Evolutionary conservation across 1,139 yeast species (phyloP), one percentile per base, ranked within the genome.

Genomic region (Pichia sp.): DNA sequence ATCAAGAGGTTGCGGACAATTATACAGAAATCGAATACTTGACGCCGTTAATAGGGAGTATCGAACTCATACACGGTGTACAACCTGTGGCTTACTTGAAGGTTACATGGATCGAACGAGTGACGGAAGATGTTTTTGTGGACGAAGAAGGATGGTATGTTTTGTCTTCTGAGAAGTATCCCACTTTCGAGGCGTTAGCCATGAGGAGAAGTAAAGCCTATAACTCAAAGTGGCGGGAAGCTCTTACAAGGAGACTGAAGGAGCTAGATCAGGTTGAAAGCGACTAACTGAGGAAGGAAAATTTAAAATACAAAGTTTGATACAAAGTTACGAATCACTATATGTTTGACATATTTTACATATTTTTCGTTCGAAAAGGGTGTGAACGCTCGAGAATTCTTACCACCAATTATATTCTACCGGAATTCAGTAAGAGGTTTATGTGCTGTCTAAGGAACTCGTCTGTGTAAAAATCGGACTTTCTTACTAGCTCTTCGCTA

Each of bases 401-500:
- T 25, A 25, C 28, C 28, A 25, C 19, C 3, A 16, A 19, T 39
- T n/a, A 73, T 59, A 74, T 65, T 55, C 76, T 68, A 18, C 76
- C 77, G n/a, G 76, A 71, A 58, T 76, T 76, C 59, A 89, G 72
- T 61, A 90, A 75, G 50, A 89, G 73, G 59, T 87, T 90, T 51
- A 90, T 76, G 61, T 87, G 88, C 62, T 89, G 93, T 59, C 80
- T 79, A 52, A 90, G 74, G 62, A 87, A 72, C 55, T 87, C 88
- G 55, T 87, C 89, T 45, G 82, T 80, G 70, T 89, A 91, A 68
- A 86, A 90, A 40, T 84, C 80, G 7, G 96, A 82, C 62, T 85
- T 81, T 71, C 99, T 81, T 2, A 89, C 96, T 30, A 82, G 74
- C 66, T 93, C 98, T 69, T 91, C 98, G 65, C 87, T 89, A 67